Evolutionary conservation across 2,329 filamentous ascomycete genomes (phyloP), one percentile per base, ranked within the genome.

Genomic region (Pseudocercospora musae): DNA sequence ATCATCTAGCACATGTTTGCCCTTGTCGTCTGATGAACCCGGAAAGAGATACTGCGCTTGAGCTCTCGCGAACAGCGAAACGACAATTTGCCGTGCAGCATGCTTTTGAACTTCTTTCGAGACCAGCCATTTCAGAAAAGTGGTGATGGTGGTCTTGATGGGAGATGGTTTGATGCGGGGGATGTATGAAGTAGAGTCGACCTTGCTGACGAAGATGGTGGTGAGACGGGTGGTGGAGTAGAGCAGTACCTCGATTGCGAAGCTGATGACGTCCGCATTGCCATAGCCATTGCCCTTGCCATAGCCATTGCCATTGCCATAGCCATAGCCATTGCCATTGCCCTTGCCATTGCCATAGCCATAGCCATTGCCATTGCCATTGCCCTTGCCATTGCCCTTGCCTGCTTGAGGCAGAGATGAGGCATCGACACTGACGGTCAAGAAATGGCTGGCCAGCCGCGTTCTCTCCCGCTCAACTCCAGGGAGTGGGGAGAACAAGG

Each of bases 41-140:
- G 95, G 93, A 73, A 98, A 99, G 13, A 99, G 84, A 70, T 99
- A 99, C 73, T 98, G 95, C 57, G 89, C 87, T 74, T 98, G 95
- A 0, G 95, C 88, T 63, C 95, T 85, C 0, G 95, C 96, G 74
- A 99, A 99, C 3, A 99, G 83, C 59, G 92, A 97, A 27, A 99
- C 81, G 11, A 96, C 85, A 40, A 91, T 84, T 44, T 69, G 69
- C 8, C 71, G 66, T 8, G 50, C 58, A 6, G 71, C 70, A 52
- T 67, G 64, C 54, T 63, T 84, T 65, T 86, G 84, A 54, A 88
- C 83, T 56, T 72, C 62, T 48, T 86, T 82, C 49, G 86, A 83
- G 25, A 95, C 82, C 0, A 99, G 81, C 77, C 90, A 90, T 10
- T 85, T 81, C 21, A 99, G 76, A 68, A 98, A 96, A 0, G 87